phyloP scores from a whole-genome alignment of 352 stramenopile genomes.

The Vaucheria bursata region DNA sequence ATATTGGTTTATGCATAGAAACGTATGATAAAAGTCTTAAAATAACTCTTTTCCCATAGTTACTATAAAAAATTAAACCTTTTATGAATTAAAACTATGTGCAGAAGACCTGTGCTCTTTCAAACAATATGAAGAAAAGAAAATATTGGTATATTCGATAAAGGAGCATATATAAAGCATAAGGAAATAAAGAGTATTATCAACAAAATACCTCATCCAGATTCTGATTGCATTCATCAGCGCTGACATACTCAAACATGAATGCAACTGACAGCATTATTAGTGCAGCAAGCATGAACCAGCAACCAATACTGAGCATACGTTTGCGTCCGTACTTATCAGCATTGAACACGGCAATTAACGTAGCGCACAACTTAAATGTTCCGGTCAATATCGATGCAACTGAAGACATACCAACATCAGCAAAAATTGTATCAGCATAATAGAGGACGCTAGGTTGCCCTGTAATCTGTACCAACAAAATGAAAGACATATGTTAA shows the following conservation, averaged over 20 bases:
- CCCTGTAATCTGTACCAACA: slow-evolving; percentile 54
- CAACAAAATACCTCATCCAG: no score
- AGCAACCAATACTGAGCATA: slow-evolving; percentile 52
- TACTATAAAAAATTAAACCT: no score
- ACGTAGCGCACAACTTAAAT: slow-evolving; percentile 58
- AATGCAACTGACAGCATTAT: slow-evolving; percentile 49
- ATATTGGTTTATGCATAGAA: no score
- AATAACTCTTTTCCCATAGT: no score
- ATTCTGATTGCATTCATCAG: slow-evolving; percentile 46
- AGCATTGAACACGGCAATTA: slow-evolving; percentile 52
- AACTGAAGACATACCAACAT: slow-evolving; percentile 52
- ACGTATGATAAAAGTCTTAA: no score
- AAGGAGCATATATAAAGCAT: no score
- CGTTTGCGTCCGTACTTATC: slow-evolving; percentile 50
- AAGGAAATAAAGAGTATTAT: no score
- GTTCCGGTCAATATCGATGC: slow-evolving; percentile 50
- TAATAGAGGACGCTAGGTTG: slow-evolving; percentile 61
- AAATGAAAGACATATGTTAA: no score
- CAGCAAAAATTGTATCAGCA: slow-evolving; percentile 55
- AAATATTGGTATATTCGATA: no score
- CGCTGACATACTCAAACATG: slow-evolving; percentile 43
- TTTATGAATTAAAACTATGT: no score
- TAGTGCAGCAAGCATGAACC: slow-evolving; percentile 54
- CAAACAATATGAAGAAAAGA: no score
- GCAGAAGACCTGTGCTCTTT: no score